A percentile compares a stretch with the other conserved stretches of the same genome.
These are phyloP conservation scores for Simmondsia chinensis DNA, from an alignment of 148 eudicot genomes.

Conservation along the genomic window DNA sequence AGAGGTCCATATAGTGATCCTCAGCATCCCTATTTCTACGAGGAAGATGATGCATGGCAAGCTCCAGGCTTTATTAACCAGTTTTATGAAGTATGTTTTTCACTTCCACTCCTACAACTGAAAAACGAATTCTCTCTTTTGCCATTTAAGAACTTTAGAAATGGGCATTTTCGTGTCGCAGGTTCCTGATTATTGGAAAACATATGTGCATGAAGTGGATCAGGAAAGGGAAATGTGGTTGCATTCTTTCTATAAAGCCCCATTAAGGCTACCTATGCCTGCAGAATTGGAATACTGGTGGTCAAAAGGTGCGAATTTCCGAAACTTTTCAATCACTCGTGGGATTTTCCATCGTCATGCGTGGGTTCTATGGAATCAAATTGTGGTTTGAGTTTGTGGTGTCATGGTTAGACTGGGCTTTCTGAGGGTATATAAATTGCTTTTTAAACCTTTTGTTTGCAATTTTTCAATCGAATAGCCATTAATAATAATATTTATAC, in stretches of 20 bases:
- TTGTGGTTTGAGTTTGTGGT: not conserved
- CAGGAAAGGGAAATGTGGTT: constrained; percentile 92
- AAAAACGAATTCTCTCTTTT: not conserved
- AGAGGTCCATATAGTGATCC: constrained; percentile 92
- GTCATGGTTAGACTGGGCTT: too few species aligned
- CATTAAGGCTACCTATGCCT: constrained; percentile 85
- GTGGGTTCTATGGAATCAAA: too few species aligned
- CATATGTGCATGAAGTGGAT: constrained; percentile 76
- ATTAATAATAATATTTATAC: too few species aligned
- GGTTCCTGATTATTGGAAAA: constrained; percentile 98
- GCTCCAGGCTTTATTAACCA: constrained; percentile 97
- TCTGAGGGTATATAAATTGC: too few species aligned
- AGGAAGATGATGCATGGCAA: constrained; percentile 94
- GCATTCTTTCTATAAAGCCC: constrained; percentile 83
- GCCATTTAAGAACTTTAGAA: not conserved
- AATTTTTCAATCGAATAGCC: too few species aligned
- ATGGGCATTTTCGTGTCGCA: constrained; percentile 16
- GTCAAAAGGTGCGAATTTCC: constrained; percentile 37
- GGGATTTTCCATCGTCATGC: not conserved
- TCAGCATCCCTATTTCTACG: constrained; percentile 91
- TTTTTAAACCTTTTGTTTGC: too few species aligned
- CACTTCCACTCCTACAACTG: not conserved
- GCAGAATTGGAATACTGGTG: constrained; percentile 92
- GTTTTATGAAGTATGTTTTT: constrained; percentile 61
- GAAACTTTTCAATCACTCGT: not conserved